Evolutionary conservation across 139 green algal species (phyloP), one percentile per base, ranked within the genome.

Genomic region (Haematococcus sp.): DNA sequence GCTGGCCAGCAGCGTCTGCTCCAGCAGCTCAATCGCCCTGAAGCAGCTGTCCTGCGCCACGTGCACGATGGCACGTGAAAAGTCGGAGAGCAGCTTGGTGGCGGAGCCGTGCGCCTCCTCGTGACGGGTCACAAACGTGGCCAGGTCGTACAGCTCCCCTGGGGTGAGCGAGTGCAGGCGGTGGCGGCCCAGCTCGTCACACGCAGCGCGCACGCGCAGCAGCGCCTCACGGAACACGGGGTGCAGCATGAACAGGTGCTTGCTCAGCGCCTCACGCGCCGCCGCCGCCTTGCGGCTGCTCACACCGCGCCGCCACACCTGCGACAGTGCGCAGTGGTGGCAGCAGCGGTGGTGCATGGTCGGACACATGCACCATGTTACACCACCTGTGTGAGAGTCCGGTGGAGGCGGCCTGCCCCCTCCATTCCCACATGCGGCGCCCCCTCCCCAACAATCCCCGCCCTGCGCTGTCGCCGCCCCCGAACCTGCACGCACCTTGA

Each of bases 221-320:
- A 77, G 61, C 40, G 72, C 70, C 44, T 56, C 15, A 2, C 81
- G 46, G 68, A 92, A 86, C 28, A 84, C 76, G 0, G 80, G 76
- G 46, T 90, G 81, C 34, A 92, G 76, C 31, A 74, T 46, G 69
- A 91, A 91, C 4, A 92, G 81, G 58, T 79, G 68, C 49, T 79
- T 79, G 49, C 77, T n/a, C 25, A 93, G 65, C 17, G 51, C 63
- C 30, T 72, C 49, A 46, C 75, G 80, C 43, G 68, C 71, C 30
- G 60, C 61, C 30, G 25, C 49, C 13, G 70, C 77, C 76, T 91
- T 91, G 20, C 74, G 79, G 0, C 4, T 40, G 19, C 78, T 66
- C 55, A 93, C 82, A 27, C 70, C 73, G 1, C 76, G 74, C 55
- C 75, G 76, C 88, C 87, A 92, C 0, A 81, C 69, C 52, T 72